These are phyloP conservation scores for Postia placenta DNA, from an alignment of 768 basidiomycete species.

Conservation along the genomic window DNA sequence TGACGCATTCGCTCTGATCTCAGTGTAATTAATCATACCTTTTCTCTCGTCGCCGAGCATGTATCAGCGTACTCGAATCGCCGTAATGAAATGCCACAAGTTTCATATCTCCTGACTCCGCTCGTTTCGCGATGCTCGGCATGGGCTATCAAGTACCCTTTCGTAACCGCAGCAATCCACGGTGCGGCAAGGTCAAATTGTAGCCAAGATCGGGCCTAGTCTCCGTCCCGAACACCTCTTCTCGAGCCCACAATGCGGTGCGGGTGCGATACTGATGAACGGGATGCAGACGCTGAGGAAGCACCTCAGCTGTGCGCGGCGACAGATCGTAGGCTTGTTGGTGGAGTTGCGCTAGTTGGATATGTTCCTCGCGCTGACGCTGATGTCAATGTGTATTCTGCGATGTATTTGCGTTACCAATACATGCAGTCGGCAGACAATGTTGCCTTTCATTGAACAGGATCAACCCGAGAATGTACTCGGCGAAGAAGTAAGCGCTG, in stretches of 20 bases:
- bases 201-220: conserved; percentile 16
- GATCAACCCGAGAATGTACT: not conserved
- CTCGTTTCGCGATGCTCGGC: not conserved
- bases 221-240: not conserved
- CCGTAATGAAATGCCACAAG: no score
- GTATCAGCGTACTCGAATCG: no score
- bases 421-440: not conserved
- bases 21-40: no score
- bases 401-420: not conserved
- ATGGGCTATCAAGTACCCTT: conserved; percentile 15
- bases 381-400: not conserved
- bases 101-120: no score
- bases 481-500: not conserved
- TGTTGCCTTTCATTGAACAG: not conserved
- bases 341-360: not conserved
- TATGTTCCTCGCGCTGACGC: not conserved
- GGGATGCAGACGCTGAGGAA: not conserved
- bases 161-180: conserved; percentile 11
- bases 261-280: not conserved
- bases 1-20: no score
- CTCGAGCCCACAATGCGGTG: not conserved
- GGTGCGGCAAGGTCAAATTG: conserved; percentile 27
- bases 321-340: not conserved
- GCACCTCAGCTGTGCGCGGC: not conserved
- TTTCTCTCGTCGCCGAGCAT: no score